Conservation (phyloP, 2,329 filamentous ascomycete genomes). For the Cytospora piceicola region DNA sequence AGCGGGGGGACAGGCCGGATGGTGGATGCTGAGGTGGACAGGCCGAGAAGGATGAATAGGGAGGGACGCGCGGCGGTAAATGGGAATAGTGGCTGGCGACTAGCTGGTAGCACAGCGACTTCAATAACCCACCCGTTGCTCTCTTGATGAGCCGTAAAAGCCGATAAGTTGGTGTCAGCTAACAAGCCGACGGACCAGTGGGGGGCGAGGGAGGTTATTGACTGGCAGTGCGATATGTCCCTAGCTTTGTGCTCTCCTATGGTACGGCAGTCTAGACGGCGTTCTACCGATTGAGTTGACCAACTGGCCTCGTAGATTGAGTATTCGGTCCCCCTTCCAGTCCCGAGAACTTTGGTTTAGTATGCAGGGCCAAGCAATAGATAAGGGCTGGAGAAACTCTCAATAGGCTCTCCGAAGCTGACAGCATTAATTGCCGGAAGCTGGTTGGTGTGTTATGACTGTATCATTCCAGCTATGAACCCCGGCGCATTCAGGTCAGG, state of each 20-base stretch:
- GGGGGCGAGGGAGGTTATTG: neutral
- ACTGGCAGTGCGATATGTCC: neutral
- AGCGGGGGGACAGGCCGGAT: slow-evolving; percentile 15
- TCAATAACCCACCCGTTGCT: neutral
- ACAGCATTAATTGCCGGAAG: slow-evolving; percentile 6
- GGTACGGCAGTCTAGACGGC: slow-evolving; percentile 9
- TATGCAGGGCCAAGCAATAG: slow-evolving; percentile 22
- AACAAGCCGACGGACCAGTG: neutral
- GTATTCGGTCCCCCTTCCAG: neutral
- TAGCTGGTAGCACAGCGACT: neutral
- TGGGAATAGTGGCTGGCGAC: slow-evolving; percentile 2
- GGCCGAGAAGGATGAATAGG: neutral
- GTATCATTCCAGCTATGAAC: slow-evolving; percentile 18
- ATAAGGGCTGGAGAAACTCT: slow-evolving; percentile 26
- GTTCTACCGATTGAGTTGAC: neutral
- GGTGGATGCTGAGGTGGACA: slow-evolving; percentile 16
- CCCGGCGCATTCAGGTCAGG: slow-evolving; percentile 20
- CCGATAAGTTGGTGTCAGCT: neutral
- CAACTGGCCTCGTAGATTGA: slow-evolving; percentile 7
- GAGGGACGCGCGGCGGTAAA: slow-evolving; percentile 14
- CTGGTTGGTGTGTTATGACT: slow-evolving; percentile 23
- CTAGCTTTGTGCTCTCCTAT: neutral
- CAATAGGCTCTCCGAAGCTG: slow-evolving; percentile 20
- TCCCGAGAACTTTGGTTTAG: slow-evolving; percentile 1
- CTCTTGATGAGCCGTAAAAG: neutral